Percentiles rank a stretch among this genome's conserved stretches.
Evolutionary conservation across 2,329 filamentous ascomycete genomes (phyloP).

Genomic region (Exophiala lecanii-corni): DNA sequence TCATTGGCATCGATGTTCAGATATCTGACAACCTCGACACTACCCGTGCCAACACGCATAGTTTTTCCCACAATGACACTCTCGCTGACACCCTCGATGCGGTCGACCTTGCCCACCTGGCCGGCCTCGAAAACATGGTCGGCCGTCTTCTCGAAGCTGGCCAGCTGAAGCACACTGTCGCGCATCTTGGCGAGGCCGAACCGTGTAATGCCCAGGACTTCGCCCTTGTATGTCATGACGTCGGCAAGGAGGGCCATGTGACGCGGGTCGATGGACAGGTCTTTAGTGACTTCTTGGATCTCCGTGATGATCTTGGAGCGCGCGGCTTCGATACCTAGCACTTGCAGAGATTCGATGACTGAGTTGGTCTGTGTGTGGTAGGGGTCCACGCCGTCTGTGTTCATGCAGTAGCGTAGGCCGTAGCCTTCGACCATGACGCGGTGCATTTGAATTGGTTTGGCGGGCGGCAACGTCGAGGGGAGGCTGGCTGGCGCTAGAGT

Average conservation of each 20-base stretch:
- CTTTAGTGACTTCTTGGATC: slow-evolving; percentile 82
- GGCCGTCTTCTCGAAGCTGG: slow-evolving; percentile 95
- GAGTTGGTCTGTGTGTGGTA: slow-evolving; percentile 72
- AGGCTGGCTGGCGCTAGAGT: not conserved
- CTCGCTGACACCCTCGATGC: slow-evolving; percentile 89
- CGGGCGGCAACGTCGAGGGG: slow-evolving; percentile 44
- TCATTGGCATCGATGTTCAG: slow-evolving; percentile 62
- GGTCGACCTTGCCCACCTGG: slow-evolving; percentile 83
- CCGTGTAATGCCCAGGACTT: slow-evolving; percentile 91
- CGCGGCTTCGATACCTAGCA: slow-evolving; percentile 93
- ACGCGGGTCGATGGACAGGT: slow-evolving; percentile 93
- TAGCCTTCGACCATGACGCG: slow-evolving; percentile 91
- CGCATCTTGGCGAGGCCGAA: slow-evolving; percentile 96
- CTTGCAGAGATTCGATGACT: slow-evolving; percentile 80
- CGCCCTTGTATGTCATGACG: slow-evolving; percentile 98
- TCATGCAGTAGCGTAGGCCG: slow-evolving; percentile 84
- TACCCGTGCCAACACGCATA: slow-evolving; percentile 84
- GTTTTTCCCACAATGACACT: slow-evolving; percentile 98
- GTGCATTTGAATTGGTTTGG: slow-evolving; percentile 61
- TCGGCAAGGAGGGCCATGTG: slow-evolving; percentile 97
- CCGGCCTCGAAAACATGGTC: slow-evolving; percentile 96
- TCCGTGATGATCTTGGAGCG: slow-evolving; percentile 83
- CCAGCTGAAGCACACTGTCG: slow-evolving; percentile 87
- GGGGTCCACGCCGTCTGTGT: slow-evolving; percentile 83
- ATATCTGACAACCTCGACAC: slow-evolving; percentile 79